phyloP scores from a whole-genome alignment of 1,284 basidiomycete genomes.

The Meira miltonrushii region DNA sequence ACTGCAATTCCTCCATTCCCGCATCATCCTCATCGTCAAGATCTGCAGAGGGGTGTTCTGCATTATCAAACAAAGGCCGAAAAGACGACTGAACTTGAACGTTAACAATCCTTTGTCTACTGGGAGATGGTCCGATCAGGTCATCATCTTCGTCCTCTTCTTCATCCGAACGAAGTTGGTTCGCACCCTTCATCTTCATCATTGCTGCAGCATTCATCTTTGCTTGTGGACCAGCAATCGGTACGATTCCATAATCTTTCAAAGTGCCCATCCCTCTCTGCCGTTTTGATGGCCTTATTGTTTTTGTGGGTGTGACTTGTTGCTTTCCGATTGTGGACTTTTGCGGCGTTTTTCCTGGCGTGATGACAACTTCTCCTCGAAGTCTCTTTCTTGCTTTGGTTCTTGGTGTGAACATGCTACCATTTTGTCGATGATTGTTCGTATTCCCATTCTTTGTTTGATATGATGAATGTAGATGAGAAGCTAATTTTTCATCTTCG shows the following conservation, averaged over 20 bases:
- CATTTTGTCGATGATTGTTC: no score
- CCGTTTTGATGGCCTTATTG: neutral
- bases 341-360: neutral
- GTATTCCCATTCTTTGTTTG: no score
- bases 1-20: neutral
- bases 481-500: neutral
- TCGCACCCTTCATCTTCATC: constrained; percentile 3
- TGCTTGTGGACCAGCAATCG: neutral
- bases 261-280: neutral
- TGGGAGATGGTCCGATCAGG: neutral
- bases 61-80: neutral
- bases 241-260: constrained; percentile 1
- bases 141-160: constrained; percentile 9
- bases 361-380: constrained; percentile 34
- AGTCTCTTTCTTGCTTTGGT: constrained; percentile 42
- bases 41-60: no score
- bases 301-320: neutral
- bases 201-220: constrained; percentile 2
- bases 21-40: neutral
- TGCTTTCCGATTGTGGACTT: neutral
- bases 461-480: neutral
- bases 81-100: neutral
- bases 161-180: neutral
- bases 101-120: neutral
- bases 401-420: constrained; percentile 27